Percentiles rank a stretch among this genome's conserved stretches.
Conservation (phyloP, 2,329 filamentous ascomycete genomes). For the Alternaria panax region DNA sequence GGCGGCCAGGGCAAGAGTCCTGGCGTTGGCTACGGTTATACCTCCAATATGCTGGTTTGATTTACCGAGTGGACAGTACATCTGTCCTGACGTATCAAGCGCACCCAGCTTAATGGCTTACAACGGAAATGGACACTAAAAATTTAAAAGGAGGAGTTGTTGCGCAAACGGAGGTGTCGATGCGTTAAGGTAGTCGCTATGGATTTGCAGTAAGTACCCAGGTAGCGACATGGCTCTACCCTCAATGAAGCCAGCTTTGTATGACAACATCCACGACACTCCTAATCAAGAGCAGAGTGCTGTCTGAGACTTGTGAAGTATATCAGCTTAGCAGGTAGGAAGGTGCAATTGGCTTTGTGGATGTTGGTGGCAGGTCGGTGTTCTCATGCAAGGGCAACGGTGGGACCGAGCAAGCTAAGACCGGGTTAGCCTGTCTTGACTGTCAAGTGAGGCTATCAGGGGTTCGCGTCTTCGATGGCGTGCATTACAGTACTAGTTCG, state of each 20-base stretch:
- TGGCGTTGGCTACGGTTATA: slow-evolving; percentile 30
- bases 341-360: neutral
- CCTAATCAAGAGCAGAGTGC: neutral
- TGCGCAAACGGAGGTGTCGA: neutral
- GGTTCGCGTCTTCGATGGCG: neutral
- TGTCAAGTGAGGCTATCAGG: neutral
- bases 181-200: neutral
- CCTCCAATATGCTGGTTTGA: neutral
- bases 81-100: slow-evolving; percentile 18
- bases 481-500: neutral
- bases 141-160: neutral
- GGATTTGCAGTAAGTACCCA: neutral
- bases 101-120: slow-evolving; percentile 37
- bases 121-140: slow-evolving; percentile 29
- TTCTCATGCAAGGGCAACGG: neutral
- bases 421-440: neutral
- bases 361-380: neutral
- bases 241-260: neutral
- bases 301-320: neutral
- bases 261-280: neutral
- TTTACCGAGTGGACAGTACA: neutral
- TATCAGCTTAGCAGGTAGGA: neutral
- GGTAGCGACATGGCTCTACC: neutral
- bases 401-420: neutral
- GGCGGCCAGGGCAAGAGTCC: slow-evolving; percentile 27